Base-by-base conservation (phyloP, 2,329 filamentous ascomycete species). In the Beauveria australis region DNA sequence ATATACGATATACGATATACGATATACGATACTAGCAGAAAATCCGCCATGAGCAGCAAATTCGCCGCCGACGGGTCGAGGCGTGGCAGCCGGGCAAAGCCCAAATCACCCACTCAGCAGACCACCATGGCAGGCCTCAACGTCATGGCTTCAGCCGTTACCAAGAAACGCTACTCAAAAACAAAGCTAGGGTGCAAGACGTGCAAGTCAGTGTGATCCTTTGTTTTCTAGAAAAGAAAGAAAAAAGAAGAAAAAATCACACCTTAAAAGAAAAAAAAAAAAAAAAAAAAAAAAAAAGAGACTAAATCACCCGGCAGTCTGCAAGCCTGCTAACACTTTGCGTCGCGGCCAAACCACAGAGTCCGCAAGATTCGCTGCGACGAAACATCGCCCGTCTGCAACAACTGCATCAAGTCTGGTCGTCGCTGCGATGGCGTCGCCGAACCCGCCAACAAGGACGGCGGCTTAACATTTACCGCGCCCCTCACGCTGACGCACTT, bases 341-440 rank as follows among this genome's bases (percentile, higher is more conserved):
- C 53, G 19, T 26, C 19, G 19, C 41, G 47, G 18, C 43, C 19
- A 33, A 40, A 33, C 56, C n/a, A 37, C 60, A 65, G 64, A 59
- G 59, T 61, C 22, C 64, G 64, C 46, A 65, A 65, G 48, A 62
- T 65, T 28, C 64, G 64, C 19, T 65, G 64, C 43, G 63, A 64
- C 55, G 64, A 65, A 14, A 64, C 64, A 1, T 59, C 54, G 40
- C 64, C 64, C 24, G 53, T 57, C 28, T 64, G 63, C 48, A 61
- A 60, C 52, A 64, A 64, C 48, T 65, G 64, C 55, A 63, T 37
- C 10, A 63, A 56, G 55, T 61, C 61, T 6, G 60, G 63, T 19
- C 61, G 61, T 4, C 53, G 61, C 49, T 65, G 63, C 33, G 63
- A 64, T 46, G 64, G 63, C 19, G 64, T 64, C 48, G 59, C 58